These are phyloP conservation scores for Spiraea crenata DNA, from an alignment of 331 rosid species.

Conservation along the genomic window DNA sequence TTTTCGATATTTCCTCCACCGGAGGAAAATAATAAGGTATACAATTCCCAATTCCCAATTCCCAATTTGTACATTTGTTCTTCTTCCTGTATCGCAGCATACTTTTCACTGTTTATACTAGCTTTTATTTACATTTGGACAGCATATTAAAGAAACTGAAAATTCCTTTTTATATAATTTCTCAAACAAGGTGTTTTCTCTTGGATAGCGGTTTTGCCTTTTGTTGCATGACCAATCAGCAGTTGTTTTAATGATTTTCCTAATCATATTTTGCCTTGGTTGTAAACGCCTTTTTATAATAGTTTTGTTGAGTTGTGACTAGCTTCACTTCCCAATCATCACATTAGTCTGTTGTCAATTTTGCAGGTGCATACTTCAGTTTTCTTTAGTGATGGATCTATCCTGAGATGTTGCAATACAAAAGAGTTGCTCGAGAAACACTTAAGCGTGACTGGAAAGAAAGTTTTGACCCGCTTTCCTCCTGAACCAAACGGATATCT, in stretches of 20 bases:
- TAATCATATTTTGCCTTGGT: background rate
- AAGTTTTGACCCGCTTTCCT: constrained; percentile 90
- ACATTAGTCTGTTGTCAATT: constrained; percentile 9
- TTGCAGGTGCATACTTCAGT: constrained; percentile 90
- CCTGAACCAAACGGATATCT: constrained; percentile 99
- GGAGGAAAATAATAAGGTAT: constrained; percentile 79
- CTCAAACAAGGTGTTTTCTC: background rate
- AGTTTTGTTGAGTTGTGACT: background rate
- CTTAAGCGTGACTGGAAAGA: constrained; percentile 59
- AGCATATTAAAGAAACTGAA: background rate
- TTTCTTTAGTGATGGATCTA: constrained; percentile 76
- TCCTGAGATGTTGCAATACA: constrained; percentile 84
- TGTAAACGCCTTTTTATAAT: constrained; percentile 5
- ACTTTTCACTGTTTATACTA: background rate
- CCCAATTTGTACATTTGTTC: background rate
- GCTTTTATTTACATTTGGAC: background rate
- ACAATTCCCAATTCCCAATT: constrained; percentile 19
- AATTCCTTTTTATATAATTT: background rate
- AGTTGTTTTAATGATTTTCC: background rate
- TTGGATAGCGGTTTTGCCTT: background rate
- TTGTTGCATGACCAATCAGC: background rate
- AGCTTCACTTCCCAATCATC: background rate
- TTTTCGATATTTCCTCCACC: constrained; percentile 76
- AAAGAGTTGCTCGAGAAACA: constrained; percentile 80
- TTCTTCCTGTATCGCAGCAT: background rate